These are phyloP conservation scores for Alternaria brassicae DNA, from an alignment of 2,329 filamentous ascomycete species.

Conservation along the genomic window DNA sequence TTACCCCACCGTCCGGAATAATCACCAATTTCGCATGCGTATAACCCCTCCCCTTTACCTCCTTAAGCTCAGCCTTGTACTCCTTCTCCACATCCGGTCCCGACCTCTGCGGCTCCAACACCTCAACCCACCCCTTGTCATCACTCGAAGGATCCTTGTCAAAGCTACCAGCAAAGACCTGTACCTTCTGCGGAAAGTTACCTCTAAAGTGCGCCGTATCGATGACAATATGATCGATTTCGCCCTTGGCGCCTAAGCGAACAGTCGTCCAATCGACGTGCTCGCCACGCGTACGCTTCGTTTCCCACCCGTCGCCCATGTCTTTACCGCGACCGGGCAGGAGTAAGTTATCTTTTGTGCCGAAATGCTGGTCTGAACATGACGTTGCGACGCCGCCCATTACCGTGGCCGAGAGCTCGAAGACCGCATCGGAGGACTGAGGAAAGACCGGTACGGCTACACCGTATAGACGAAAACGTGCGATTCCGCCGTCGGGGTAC, in stretches of 20 bases:
- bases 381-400: conserved; percentile 78
- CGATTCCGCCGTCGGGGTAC: conserved; percentile 87
- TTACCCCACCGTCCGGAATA: conserved; percentile 91
- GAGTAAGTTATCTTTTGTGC: conserved; percentile 80
- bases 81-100: conserved; percentile 76
- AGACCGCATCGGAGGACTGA: conserved; percentile 66
- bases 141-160: conserved; percentile 64
- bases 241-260: conserved; percentile 70
- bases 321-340: conserved; percentile 79
- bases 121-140: conserved; percentile 68
- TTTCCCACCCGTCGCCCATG: conserved; percentile 92
- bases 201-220: conserved; percentile 86
- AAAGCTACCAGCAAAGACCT: conserved; percentile 67
- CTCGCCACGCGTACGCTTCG: conserved; percentile 73
- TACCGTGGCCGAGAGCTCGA: conserved; percentile 79
- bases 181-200: conserved; percentile 81
- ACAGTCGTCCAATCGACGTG: conserved; percentile 86
- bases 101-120: conserved; percentile 71
- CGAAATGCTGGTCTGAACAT: conserved; percentile 86
- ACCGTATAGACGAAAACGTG: conserved; percentile 79
- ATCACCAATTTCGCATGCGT: conserved; percentile 91
- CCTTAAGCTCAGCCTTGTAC: conserved; percentile 57
- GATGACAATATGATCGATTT: conserved; percentile 71
- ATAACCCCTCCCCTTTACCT: conserved; percentile 66
- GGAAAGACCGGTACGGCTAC: conserved; percentile 79